A percentile compares a stretch with the other conserved stretches of the same genome.
Evolutionary conservation across 78 protist species (phyloP).

Genomic region (Parvularia atlantis): DNA sequence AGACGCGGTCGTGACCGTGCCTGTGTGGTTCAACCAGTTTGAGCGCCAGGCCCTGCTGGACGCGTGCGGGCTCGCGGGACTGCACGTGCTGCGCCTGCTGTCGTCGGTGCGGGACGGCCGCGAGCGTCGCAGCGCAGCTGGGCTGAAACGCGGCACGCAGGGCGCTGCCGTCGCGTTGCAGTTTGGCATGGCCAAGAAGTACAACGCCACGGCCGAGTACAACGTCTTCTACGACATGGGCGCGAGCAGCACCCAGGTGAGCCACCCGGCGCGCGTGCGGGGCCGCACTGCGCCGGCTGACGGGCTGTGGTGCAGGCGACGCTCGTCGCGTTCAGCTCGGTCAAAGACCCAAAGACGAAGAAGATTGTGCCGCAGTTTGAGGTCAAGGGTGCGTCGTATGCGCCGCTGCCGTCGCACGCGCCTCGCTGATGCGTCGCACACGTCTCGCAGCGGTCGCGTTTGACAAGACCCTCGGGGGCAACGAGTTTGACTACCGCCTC

Average conservation of each 20-base stretch:
- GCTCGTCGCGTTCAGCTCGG: too few species aligned
- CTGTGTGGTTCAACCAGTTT: constrained; percentile 38
- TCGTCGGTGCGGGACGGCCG: constrained; percentile 4
- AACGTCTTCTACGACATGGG: constrained; percentile 62
- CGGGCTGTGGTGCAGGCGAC: too few species aligned
- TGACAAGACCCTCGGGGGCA: too few species aligned
- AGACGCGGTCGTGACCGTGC: constrained; percentile 52
- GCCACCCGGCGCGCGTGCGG: too few species aligned
- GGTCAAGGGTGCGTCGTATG: too few species aligned
- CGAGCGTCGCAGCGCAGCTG: neutral
- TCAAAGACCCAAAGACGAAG: too few species aligned
- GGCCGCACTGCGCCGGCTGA: too few species aligned
- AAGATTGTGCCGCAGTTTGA: too few species aligned
- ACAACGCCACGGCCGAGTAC: constrained; percentile 11
- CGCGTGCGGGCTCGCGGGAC: constrained; percentile 50
- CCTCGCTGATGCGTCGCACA: too few species aligned
- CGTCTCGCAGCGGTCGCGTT: too few species aligned
- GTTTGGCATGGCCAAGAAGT: neutral
- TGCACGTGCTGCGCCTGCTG: constrained; percentile 40
- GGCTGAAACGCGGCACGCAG: neutral
- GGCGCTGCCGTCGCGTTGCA: constrained; percentile 6
- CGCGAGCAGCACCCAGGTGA: constrained; percentile 29
- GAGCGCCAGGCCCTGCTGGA: constrained; percentile 60
- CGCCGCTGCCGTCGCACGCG: too few species aligned
- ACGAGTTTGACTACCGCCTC: too few species aligned